Evolutionary conservation across 768 basidiomycete genomes (phyloP), one percentile per base, ranked within the genome.

Genomic region (Piloderma croceum): DNA sequence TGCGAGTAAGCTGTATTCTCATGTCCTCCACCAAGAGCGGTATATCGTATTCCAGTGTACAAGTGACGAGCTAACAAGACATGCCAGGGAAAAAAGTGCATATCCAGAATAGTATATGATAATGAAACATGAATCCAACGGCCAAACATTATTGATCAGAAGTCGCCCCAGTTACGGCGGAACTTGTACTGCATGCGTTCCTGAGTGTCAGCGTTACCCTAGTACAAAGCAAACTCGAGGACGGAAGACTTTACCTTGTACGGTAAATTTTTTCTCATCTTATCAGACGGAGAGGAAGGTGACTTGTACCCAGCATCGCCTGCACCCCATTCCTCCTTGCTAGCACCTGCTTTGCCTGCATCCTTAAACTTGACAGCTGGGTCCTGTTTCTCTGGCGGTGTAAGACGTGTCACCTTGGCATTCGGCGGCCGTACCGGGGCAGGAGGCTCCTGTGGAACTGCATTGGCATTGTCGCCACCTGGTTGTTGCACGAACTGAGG

Each of bases 141-240:
- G 9, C 27, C 27, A 9, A 29, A 46, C 31, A 38, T 35, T 46
- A 23, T 37, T 24, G 42, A 39, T 72, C 53, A 90, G 62, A 90
- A 91, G 60, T 91, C 88, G 31, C 85, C 86, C 87, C 88, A 91
- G 50, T 67, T 87, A 43, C 85, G 77, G 38, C 80, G 78, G 77
- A 91, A 90, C 64, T 90, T 91, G 62, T 90, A 90, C 88, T 90
- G 78, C 63, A 84, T 71, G 32, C 74, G 76, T 45, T 64, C 67
- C 76, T 79, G 49, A 34, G 50, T 22, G 61, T 83, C 51, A 86
- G 73, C 52, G 51, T 62, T 60, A 60, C 64, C 38, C 54, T 44
- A 39, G 42, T 32, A 43, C 35, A 37, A 34, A 41, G 24, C 34
- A 46, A 6, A 19, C 18, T 17, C 33, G 22, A 27, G 38, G 38